Conservation (phyloP, 768 basidiomycete species). For the Dendrothele bispora region DNA sequence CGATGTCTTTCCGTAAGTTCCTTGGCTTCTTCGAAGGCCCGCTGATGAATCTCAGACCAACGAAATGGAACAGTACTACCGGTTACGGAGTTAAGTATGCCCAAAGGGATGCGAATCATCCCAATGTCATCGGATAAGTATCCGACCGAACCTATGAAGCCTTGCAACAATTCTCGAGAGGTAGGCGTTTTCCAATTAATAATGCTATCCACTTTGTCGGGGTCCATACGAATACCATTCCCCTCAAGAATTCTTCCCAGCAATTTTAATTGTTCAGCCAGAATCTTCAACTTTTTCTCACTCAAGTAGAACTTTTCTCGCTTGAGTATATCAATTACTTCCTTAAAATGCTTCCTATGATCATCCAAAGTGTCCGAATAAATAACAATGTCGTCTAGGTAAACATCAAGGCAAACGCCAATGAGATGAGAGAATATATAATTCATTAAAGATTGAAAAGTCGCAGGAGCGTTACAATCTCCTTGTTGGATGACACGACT, state of each 20-base stretch:
- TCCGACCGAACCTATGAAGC: constrained; percentile 25
- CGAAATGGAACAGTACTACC: constrained; percentile 5
- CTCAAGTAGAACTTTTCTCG: constrained; percentile 28
- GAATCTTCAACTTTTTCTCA: constrained; percentile 24
- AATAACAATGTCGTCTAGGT: no score
- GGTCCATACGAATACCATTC: constrained; percentile 37
- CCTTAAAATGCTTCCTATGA: constrained; percentile 27
- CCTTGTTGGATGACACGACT: constrained; percentile 33
- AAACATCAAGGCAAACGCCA: constrained; percentile 39
- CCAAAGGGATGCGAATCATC: constrained; percentile 22
- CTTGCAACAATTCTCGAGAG: constrained; percentile 21
- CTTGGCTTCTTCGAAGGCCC: constrained; percentile 11
- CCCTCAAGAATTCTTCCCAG: constrained; percentile 34
- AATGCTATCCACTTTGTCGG: constrained; percentile 34
- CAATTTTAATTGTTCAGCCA: constrained; percentile 25
- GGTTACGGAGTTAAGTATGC: constrained; percentile 18
- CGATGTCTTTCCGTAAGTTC: constrained; percentile 7
- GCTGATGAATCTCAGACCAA: constrained; percentile 8
- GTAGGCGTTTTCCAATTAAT: constrained; percentile 21
- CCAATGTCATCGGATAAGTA: constrained; percentile 26
- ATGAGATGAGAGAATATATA: constrained; percentile 34
- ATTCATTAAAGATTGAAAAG: constrained; percentile 45
- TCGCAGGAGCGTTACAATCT: constrained; percentile 36
- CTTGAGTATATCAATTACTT: constrained; percentile 24
- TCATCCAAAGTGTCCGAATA: constrained; percentile 36